Conservation (phyloP, 805 yeast species). For the Candida manassasensis region DNA sequence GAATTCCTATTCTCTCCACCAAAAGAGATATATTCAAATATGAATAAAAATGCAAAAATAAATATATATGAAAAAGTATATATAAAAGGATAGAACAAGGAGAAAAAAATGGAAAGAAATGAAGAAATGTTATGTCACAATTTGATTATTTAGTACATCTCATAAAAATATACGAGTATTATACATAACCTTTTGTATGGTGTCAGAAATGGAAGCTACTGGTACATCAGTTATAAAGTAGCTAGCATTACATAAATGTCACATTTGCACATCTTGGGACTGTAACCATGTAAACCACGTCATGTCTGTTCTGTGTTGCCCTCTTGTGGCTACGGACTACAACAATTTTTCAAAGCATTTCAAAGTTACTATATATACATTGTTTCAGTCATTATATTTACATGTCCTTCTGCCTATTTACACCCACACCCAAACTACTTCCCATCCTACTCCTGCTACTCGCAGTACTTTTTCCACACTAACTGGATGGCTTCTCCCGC, state of each 20-base stretch:
- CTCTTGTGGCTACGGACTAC: too few species aligned
- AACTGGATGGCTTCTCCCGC: constrained; percentile 28
- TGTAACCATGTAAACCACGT: too few species aligned
- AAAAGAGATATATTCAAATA: too few species aligned
- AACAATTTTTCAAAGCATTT: too few species aligned
- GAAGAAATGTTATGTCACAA: not conserved
- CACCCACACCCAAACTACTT: not conserved
- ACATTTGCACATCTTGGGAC: too few species aligned
- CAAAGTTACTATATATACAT: too few species aligned
- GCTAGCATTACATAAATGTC: too few species aligned
- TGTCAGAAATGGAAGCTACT: constrained; percentile 19
- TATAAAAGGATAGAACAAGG: not conserved
- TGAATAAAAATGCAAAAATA: too few species aligned
- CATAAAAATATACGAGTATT: constrained; percentile 22
- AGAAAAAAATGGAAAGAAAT: not conserved
- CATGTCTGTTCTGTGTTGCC: too few species aligned
- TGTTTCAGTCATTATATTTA: too few species aligned
- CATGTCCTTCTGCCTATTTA: not conserved
- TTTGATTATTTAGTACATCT: constrained; percentile 12
- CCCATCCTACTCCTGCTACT: constrained; percentile 5
- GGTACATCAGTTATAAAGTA: constrained; percentile 14
- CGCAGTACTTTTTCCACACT: constrained; percentile 9
- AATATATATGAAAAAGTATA: too few species aligned
- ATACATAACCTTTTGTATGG: constrained; percentile 18
- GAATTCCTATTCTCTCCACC: too few species aligned